Conservation (phyloP, 164 flowering plant species). For the Magnolia officinalis region DNA sequence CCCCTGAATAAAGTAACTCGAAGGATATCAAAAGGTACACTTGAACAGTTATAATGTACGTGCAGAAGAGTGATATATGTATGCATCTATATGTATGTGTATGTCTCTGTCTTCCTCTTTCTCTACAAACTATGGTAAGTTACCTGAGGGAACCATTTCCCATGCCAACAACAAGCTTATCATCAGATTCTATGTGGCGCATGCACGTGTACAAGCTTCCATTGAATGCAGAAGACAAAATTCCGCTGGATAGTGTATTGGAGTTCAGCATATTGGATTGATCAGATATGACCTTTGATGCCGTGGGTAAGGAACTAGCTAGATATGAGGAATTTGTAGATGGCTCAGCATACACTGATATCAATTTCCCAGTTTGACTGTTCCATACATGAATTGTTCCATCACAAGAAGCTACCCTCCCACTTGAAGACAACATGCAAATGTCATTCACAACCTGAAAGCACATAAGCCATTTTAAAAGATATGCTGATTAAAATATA, state of each 20-base stretch:
- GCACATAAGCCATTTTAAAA: not conserved
- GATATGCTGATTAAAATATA: not conserved
- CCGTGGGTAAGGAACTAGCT: conserved; percentile 34
- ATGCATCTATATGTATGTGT: not conserved
- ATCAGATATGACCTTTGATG: conserved; percentile 43
- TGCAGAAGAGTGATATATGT: not conserved
- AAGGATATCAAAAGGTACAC: not conserved
- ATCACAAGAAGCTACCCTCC: conserved; percentile 94
- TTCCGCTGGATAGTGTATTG: conserved; percentile 57
- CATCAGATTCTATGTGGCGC: conserved; percentile 54
- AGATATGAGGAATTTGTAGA: conserved; percentile 44
- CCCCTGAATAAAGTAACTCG: not conserved
- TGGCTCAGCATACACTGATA: conserved; percentile 63
- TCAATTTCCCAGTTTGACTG: conserved; percentile 70
- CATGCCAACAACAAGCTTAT: conserved; percentile 74
- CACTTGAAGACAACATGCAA: conserved; percentile 58
- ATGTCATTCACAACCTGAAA: conserved; percentile 91
- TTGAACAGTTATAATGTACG: not conserved
- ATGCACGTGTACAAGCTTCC: conserved; percentile 86
- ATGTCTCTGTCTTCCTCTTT: too few relatives aligned
- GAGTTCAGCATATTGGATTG: conserved; percentile 56
- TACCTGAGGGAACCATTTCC: conserved; percentile 95
- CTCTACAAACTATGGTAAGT: too few relatives aligned
- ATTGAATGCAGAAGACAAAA: conserved; percentile 68
- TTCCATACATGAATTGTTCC: conserved; percentile 95